These are phyloP conservation scores for Salinomyces thailandicus DNA, from an alignment of 2,329 filamentous ascomycete genomes.

Conservation along the genomic window DNA sequence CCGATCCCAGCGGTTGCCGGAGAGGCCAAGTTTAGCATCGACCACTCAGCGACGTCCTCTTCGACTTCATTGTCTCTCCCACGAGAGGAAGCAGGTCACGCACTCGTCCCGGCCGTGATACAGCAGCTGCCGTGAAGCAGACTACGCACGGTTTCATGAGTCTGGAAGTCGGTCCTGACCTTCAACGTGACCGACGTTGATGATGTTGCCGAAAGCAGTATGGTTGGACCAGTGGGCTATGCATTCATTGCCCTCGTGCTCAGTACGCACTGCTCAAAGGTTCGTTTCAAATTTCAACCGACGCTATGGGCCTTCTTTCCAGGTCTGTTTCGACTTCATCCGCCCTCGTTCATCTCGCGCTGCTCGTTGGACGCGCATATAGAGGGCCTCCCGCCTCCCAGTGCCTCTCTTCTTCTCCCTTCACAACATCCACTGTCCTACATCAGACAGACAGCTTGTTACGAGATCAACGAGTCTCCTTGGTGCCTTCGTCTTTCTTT, in stretches of 20 bases:
- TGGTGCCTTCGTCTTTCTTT: slow-evolving; percentile 26
- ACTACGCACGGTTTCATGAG: background rate
- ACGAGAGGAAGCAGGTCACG: slow-evolving; percentile 7
- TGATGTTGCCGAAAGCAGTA: slow-evolving; percentile 11
- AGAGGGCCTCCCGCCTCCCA: slow-evolving; percentile 12
- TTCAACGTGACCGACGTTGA: slow-evolving; percentile 1
- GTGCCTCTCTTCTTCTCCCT: slow-evolving; percentile 10
- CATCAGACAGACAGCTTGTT: slow-evolving; percentile 14
- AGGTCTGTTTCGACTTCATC: slow-evolving; percentile 11
- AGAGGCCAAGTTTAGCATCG: slow-evolving; percentile 13
- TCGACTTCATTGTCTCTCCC: slow-evolving; percentile 4
- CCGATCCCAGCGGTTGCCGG: slow-evolving; percentile 15
- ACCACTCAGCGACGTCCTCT: slow-evolving; percentile 11
- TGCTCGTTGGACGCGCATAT: slow-evolving; percentile 15
- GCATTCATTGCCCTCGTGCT: slow-evolving; percentile 5
- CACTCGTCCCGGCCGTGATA: slow-evolving; percentile 8
- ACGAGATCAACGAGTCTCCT: slow-evolving; percentile 32
- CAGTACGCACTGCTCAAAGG: slow-evolving; percentile 13
- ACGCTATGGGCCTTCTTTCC: slow-evolving; percentile 12
- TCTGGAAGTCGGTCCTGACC: background rate
- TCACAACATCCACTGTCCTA: slow-evolving; percentile 17
- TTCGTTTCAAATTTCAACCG: slow-evolving; percentile 19
- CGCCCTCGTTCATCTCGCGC: slow-evolving; percentile 11
- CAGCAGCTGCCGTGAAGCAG: slow-evolving; percentile 7
- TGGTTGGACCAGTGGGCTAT: slow-evolving; percentile 8